phyloP scores from a whole-genome alignment of 257 asterid species.

The Anisodus tanguticus region DNA sequence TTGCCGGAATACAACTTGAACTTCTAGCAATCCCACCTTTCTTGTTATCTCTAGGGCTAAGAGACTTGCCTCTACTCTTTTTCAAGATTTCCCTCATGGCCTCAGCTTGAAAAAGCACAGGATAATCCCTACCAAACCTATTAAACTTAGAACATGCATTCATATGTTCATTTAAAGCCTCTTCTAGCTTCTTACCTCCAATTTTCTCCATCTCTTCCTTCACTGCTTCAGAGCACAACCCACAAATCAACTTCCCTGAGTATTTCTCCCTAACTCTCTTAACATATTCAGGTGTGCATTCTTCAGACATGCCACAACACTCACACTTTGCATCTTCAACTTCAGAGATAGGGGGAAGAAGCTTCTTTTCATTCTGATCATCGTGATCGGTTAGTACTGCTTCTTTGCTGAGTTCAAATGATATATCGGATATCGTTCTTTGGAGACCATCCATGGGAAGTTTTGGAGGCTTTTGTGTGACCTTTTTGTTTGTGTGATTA shows the following conservation, averaged over 20 bases:
- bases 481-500: background rate
- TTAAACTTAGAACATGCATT: conserved; percentile 77
- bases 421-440: conserved; percentile 78
- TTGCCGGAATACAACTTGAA: conserved; percentile 80
- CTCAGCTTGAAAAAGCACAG: conserved; percentile 81
- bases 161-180: conserved; percentile 71
- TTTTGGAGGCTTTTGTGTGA: conserved; percentile 49
- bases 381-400: background rate
- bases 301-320: conserved; percentile 94
- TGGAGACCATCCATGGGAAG: conserved; percentile 61
- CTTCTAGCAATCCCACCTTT: conserved; percentile 65
- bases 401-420: conserved; percentile 55
- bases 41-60: conserved; percentile 62
- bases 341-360: conserved; percentile 63
- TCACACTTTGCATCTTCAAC: conserved; percentile 89
- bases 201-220: conserved; percentile 81
- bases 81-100: conserved; percentile 78
- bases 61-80: conserved; percentile 65
- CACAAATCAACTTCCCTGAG: conserved; percentile 75
- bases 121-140: conserved; percentile 72
- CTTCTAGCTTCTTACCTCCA: conserved; percentile 64
- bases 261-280: conserved; percentile 53
- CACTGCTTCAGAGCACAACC: conserved; percentile 90
- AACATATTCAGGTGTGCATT: conserved; percentile 76
- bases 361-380: background rate